Percentiles rank a stretch among this genome's conserved stretches.
Conservation (phyloP, 139 green algal species). For the Coelastrella sp. region DNA sequence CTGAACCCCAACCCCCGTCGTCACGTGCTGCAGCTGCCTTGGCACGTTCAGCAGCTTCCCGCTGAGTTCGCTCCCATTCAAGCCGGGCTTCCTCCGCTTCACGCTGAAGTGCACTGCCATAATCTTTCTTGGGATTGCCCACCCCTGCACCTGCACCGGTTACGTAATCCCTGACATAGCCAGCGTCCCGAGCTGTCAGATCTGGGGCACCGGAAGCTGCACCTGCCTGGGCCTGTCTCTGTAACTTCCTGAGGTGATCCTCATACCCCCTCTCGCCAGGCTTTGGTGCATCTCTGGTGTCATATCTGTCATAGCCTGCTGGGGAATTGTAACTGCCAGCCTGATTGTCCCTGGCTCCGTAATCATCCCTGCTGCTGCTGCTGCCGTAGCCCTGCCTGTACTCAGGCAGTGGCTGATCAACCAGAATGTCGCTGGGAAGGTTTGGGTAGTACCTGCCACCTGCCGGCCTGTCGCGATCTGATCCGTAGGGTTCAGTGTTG, state of each 20-base stretch:
- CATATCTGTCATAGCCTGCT: not conserved
- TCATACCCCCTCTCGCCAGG: not conserved
- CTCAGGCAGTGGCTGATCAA: not conserved
- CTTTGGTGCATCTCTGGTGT: not conserved
- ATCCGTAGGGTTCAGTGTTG: not conserved
- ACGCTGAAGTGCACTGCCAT: not conserved
- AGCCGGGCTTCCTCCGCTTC: not conserved
- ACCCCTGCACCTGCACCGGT: too few relatives aligned
- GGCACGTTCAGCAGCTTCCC: not conserved
- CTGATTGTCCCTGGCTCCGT: not conserved
- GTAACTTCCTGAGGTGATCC: not conserved
- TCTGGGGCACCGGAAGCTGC: not conserved
- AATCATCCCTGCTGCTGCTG: not conserved
- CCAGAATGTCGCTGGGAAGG: not conserved
- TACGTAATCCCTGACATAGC: not conserved
- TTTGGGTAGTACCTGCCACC: not conserved
- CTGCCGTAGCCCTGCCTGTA: not conserved
- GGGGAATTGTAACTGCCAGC: not conserved
- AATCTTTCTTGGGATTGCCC: not conserved
- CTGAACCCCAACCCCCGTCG: conserved; percentile 6
- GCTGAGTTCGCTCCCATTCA: conserved; percentile 6
- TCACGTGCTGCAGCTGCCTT: not conserved
- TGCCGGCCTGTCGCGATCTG: not conserved
- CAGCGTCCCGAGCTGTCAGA: not conserved
- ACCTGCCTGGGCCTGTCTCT: not conserved